Base-by-base conservation (phyloP, 129 eudicot species). In the Pulicaria dysenterica region DNA sequence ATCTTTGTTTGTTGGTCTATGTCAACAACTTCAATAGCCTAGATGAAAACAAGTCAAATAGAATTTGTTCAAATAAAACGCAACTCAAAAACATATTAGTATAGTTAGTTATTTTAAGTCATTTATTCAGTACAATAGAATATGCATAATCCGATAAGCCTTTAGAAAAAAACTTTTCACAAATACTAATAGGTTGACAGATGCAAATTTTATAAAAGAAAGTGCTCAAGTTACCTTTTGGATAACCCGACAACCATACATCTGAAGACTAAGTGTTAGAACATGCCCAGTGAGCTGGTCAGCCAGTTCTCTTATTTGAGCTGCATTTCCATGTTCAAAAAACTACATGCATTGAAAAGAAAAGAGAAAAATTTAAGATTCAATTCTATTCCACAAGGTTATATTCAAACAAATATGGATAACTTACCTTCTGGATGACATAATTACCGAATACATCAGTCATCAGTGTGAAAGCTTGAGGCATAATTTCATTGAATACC, bases 391-490 rank as follows among this genome's bases (percentile, higher is more conserved):
- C 2, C 49, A 56, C 3, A 68, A 67, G 6, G 13, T n/a, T 24
- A 46, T 19, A 40, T 47, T 38, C 55, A 37, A 58, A 46, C 34
- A 57, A 37, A 12, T 6, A 38, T 57, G 9, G 44, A 43, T 5
- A 47, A 9, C 13, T 17, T 82, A 93, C 98, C 98, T 93, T 93
- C 67, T 93, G 98, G 71, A 93, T 81, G 62, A 93, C 98, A 81
- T 93, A 93, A 76, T 93, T 93, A 59, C 98, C 98, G 54, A 93
- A 93, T 69, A 93, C 98, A 72, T 93, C 98, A 34, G 98, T 93
- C 91, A 93, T 90, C 51, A 93, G 78, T 39, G 96, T 70, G 74
- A 87, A 88, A 53, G 98, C 96, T 72, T 86, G 95, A 16, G 98
- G 98, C 82, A 85, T 87, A 43, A 93, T 93, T 81, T 90, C 98